Evolutionary conservation across 1,139 yeast species (phyloP).

Genomic region (Lodderomyces elongisporus): DNA sequence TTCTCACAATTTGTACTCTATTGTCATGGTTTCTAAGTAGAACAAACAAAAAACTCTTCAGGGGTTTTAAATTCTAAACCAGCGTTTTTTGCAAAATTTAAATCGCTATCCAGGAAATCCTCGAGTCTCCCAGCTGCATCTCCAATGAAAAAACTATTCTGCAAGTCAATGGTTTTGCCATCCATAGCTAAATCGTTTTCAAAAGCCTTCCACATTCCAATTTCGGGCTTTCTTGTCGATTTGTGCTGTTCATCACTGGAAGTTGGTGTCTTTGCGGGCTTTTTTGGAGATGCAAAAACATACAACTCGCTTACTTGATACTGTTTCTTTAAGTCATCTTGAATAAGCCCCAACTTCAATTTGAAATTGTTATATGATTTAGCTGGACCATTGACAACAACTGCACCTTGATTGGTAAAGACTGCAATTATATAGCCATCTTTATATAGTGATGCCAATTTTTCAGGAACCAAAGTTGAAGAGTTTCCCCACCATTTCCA

Average conservation of each 20-base stretch:
- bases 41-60: slow-evolving; percentile 52
- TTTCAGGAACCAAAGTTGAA: slow-evolving; percentile 19
- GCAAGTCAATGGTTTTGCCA: slow-evolving; percentile 27
- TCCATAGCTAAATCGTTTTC: slow-evolving; percentile 25
- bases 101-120: slow-evolving; percentile 80
- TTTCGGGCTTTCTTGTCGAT: slow-evolving; percentile 64
- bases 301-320: slow-evolving; percentile 28
- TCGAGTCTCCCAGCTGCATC: slow-evolving; percentile 86
- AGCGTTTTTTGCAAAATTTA: slow-evolving; percentile 55
- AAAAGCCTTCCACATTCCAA: slow-evolving; percentile 65
- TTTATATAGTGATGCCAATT: slow-evolving; percentile 20
- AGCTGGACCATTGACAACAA: slow-evolving; percentile 35
- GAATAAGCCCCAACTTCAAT: slow-evolving; percentile 32
- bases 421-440: slow-evolving; percentile 49
- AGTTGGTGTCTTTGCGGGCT: slow-evolving; percentile 26
- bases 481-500: slow-evolving; percentile 59
- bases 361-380: slow-evolving; percentile 51
- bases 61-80: slow-evolving; percentile 60
- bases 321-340: slow-evolving; percentile 5
- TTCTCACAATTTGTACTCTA: too few relatives aligned
- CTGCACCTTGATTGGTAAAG: slow-evolving; percentile 85
- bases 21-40: too few relatives aligned
- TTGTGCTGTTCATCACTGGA: slow-evolving; percentile 32
- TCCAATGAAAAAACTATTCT: slow-evolving; percentile 70
- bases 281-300: slow-evolving; percentile 61